Percentiles rank a stretch among this genome's conserved stretches.
Conservation (phyloP, 2,329 filamentous ascomycete genomes). For the Diaporthe longicolla region DNA sequence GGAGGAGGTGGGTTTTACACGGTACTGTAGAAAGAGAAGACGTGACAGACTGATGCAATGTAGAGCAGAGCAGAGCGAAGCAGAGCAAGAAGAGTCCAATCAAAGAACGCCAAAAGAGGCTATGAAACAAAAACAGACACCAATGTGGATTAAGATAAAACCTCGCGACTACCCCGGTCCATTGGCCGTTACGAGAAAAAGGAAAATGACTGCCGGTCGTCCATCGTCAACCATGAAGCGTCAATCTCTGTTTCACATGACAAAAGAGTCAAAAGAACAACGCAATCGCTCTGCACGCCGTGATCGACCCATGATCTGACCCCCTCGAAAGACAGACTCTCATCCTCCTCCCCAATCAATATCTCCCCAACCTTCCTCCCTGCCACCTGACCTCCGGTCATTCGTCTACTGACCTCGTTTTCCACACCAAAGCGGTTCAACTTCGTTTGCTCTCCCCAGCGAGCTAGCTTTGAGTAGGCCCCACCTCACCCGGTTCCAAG, state of each 20-base stretch:
- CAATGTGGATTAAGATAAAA: constrained; percentile 44
- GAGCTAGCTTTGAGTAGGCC: not conserved
- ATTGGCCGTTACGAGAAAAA: constrained; percentile 34
- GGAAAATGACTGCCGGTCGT: constrained; percentile 37
- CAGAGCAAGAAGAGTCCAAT: not conserved
- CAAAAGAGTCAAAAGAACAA: constrained; percentile 34
- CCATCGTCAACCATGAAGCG: constrained; percentile 41
- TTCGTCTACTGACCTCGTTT: constrained; percentile 10
- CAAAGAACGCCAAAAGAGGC: not conserved
- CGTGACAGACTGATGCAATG: constrained; percentile 18
- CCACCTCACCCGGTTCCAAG: not conserved
- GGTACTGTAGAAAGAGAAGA: constrained; percentile 3
- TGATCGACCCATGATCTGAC: constrained; percentile 36
- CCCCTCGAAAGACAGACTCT: constrained; percentile 19
- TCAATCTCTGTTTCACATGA: constrained; percentile 35
- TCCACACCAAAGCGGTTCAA: not conserved
- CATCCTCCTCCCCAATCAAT: constrained; percentile 12
- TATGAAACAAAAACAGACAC: constrained; percentile 41
- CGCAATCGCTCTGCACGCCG: constrained; percentile 41
- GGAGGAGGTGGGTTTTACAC: not conserved
- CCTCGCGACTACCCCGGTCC: constrained; percentile 28
- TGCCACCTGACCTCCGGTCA: constrained; percentile 3
- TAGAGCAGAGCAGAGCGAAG: not conserved
- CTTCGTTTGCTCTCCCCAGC: not conserved
- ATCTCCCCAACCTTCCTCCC: constrained; percentile 15